phyloP scores from a whole-genome alignment of 2,329 filamentous ascomycete species.

The Incumbomyces lentus region DNA sequence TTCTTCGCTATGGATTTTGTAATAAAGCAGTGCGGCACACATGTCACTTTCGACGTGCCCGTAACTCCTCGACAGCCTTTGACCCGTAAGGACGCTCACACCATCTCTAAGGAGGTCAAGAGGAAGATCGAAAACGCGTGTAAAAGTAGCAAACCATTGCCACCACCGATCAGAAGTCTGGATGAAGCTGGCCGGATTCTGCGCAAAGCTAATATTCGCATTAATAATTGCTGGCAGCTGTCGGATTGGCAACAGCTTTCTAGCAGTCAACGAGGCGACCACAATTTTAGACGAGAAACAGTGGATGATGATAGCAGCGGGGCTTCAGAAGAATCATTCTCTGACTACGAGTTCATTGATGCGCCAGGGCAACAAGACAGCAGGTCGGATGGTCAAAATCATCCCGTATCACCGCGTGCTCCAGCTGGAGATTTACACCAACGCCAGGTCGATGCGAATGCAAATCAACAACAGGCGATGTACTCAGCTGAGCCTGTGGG shows the following conservation, averaged over 20 bases:
- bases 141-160: neutral
- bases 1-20: constrained; percentile 3
- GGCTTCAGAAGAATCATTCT: neutral
- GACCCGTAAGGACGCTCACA: neutral
- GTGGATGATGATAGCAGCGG: neutral
- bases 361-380: no score
- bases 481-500: no score
- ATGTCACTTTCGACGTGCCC: neutral
- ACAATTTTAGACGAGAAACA: neutral
- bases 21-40: neutral
- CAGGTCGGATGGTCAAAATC: no score
- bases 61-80: neutral
- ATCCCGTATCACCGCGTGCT: no score
- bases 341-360: neutral
- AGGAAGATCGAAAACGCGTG: neutral
- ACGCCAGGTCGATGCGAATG: no score
- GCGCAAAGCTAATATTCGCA: neutral
- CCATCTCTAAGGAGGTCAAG: neutral
- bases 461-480: no score
- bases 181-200: neutral
- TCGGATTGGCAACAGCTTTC: no score
- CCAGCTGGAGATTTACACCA: no score
- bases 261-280: no score
- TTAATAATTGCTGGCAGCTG: neutral
- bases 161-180: neutral